A percentile compares a stretch with the other conserved stretches of the same genome.
Evolutionary conservation across 805 yeast genomes (phyloP).

Genomic region (Candida stauntonica): DNA sequence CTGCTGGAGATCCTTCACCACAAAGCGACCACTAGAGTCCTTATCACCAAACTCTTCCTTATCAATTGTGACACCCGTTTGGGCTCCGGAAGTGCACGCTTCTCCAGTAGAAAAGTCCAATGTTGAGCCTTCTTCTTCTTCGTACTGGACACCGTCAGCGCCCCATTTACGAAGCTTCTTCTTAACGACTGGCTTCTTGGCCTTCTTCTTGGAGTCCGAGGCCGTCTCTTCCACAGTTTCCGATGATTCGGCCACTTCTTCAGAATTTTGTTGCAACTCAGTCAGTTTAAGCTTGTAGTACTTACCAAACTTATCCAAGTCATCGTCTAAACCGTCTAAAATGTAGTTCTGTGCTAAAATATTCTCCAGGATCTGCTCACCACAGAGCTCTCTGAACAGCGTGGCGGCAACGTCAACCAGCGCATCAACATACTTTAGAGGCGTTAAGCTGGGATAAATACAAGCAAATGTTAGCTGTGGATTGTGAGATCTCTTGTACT

Average conservation of each 20-base stretch:
- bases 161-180: conserved; percentile 63
- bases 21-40: conserved; percentile 51
- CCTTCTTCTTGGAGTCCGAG: conserved; percentile 3
- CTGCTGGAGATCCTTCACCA: conserved; percentile 58
- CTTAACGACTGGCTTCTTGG: conserved; percentile 17
- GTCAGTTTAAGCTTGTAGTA: conserved; percentile 35
- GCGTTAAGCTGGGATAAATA: conserved; percentile 36
- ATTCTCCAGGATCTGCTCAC: conserved; percentile 25
- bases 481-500: conserved; percentile 39
- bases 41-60: conserved; percentile 36
- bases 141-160: conserved; percentile 50
- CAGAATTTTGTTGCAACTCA: conserved; percentile 19
- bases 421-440: conserved; percentile 32
- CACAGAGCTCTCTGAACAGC: conserved; percentile 30
- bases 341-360: conserved; percentile 28
- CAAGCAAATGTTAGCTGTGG: conserved; percentile 41
- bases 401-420: conserved; percentile 29
- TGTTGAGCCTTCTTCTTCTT: conserved; percentile 35
- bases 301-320: conserved; percentile 34
- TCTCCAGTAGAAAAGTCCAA: conserved; percentile 52
- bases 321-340: conserved; percentile 28
- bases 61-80: conserved; percentile 14
- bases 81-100: neutral
- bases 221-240: neutral
- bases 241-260: neutral